A percentile compares a stretch with the other conserved stretches of the same genome.
phyloP scores from a whole-genome alignment of 1,284 basidiomycete species.

The Malassezia globosa region DNA sequence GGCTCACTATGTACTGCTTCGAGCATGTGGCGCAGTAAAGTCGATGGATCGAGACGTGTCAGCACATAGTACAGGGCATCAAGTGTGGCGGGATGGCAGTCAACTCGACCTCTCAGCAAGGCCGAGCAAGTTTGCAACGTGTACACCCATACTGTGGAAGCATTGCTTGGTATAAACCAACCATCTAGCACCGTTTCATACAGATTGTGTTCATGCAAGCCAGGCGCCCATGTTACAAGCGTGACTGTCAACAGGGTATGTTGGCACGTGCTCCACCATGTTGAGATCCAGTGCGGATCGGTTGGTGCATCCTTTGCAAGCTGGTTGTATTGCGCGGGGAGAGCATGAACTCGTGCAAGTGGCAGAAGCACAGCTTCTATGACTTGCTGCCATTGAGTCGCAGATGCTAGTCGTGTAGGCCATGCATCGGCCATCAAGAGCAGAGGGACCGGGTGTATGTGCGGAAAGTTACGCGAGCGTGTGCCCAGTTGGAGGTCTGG shows the following conservation, averaged over 20 bases:
- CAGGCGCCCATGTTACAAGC: slow-evolving; percentile 9
- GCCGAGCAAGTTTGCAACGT: slow-evolving; percentile 7
- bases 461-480: background rate
- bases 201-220: background rate
- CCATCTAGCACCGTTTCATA: background rate
- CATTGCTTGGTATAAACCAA: background rate
- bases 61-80: background rate
- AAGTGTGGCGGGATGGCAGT: background rate
- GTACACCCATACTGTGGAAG: slow-evolving; percentile 4
- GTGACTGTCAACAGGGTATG: slow-evolving; percentile 5
- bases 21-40: background rate
- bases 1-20: background rate
- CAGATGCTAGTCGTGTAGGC: background rate
- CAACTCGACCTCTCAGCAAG: slow-evolving; percentile 2
- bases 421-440: background rate
- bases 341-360: background rate
- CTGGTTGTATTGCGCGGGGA: background rate
- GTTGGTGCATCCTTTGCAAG: background rate
- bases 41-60: background rate
- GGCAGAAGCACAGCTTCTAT: background rate
- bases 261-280: slow-evolving; percentile 15
- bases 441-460: background rate
- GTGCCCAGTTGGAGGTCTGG: no score
- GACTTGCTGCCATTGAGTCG: slow-evolving; percentile 5
- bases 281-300: background rate